Conservation (phyloP, 2,329 filamentous ascomycete species). For the Pseudocercospora cruenta region DNA sequence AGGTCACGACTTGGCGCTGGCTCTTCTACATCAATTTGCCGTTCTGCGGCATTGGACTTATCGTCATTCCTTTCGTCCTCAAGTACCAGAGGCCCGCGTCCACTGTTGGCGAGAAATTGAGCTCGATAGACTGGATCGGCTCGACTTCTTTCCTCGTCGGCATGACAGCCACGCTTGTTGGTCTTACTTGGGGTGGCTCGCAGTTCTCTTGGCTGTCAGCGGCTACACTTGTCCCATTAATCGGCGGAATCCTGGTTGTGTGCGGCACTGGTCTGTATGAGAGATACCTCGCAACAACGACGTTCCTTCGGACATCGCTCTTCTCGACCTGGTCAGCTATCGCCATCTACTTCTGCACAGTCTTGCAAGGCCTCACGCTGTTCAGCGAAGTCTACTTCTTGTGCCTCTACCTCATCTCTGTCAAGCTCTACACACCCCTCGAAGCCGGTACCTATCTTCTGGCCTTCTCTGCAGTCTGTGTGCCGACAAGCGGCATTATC, state of each 20-base stretch:
- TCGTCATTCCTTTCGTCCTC: slow-evolving; percentile 51
- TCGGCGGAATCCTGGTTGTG: slow-evolving; percentile 39
- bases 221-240: slow-evolving; percentile 41
- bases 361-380: slow-evolving; percentile 38
- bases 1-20: slow-evolving; percentile 37
- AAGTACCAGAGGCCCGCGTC: slow-evolving; percentile 49
- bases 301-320: slow-evolving; percentile 38
- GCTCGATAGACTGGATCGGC: slow-evolving; percentile 33
- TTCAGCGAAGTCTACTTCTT: slow-evolving; percentile 46
- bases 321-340: slow-evolving; percentile 37
- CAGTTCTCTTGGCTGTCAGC: slow-evolving; percentile 42
- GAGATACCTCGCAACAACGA: slow-evolving; percentile 27
- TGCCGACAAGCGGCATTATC: slow-evolving; percentile 31
- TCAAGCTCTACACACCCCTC: slow-evolving; percentile 45
- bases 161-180: slow-evolving; percentile 34
- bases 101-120: slow-evolving; percentile 26
- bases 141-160: slow-evolving; percentile 30
- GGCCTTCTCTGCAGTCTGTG: slow-evolving; percentile 38
- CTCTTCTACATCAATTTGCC: slow-evolving; percentile 46
- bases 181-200: slow-evolving; percentile 43
- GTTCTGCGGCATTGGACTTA: slow-evolving; percentile 39
- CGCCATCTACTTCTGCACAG: slow-evolving; percentile 36
- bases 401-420: slow-evolving; percentile 48
- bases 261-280: slow-evolving; percentile 31
- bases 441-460: slow-evolving; percentile 46